phyloP scores from a whole-genome alignment of 148 eudicot genomes.

The Fagopyrum tataricum region DNA sequence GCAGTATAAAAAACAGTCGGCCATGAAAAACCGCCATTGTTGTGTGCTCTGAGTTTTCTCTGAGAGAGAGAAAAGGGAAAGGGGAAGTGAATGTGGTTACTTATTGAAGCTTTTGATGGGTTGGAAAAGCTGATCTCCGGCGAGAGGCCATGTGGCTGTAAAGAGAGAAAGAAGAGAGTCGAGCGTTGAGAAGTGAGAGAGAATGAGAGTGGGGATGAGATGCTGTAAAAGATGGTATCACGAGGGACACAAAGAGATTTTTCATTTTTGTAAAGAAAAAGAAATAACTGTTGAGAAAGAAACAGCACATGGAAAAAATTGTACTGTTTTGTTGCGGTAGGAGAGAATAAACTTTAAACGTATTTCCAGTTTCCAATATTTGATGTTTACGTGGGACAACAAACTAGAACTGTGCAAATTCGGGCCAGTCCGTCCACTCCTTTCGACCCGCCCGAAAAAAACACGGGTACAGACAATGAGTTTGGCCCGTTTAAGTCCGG shows the following conservation, averaged over 20 bases:
- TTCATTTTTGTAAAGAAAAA: neutral
- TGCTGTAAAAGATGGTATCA: slow-evolving; percentile 3
- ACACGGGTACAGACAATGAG: too few species aligned
- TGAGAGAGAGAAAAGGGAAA: neutral
- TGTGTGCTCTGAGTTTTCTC: neutral
- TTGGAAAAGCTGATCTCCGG: slow-evolving; percentile 11
- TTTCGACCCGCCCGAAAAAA: too few species aligned
- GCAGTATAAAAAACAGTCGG: neutral
- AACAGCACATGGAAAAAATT: neutral
- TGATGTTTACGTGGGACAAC: too few species aligned
- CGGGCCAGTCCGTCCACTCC: too few species aligned
- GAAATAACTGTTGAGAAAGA: neutral
- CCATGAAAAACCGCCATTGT: slow-evolving; percentile 15
- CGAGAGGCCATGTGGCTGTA: slow-evolving; percentile 17
- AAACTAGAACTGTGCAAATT: too few species aligned
- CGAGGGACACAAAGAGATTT: neutral
- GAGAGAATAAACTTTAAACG: neutral
- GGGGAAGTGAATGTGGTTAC: neutral
- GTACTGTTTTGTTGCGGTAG: neutral
- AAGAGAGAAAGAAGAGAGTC: neutral
- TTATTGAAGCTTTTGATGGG: neutral
- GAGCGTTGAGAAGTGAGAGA: neutral
- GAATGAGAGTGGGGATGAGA: neutral
- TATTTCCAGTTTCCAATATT: neutral
- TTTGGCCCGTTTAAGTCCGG: too few species aligned